Conservation (phyloP, 2,329 filamentous ascomycete genomes). For the Colletotrichum viniferum region DNA sequence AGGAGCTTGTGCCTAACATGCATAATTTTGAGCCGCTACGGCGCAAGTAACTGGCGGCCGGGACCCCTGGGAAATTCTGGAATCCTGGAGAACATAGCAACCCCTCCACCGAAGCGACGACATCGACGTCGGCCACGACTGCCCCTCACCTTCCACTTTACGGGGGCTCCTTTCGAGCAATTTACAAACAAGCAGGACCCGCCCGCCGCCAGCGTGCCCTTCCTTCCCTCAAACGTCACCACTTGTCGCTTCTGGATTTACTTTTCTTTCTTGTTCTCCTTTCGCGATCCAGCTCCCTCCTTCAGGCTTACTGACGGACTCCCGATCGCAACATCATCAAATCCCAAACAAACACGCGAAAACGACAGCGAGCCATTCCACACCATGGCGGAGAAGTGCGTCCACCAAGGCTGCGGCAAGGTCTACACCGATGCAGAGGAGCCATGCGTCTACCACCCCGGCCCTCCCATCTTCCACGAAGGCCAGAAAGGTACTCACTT, state of each 20-base stretch:
- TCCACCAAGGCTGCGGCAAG: constrained; percentile 96
- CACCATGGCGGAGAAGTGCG: constrained; percentile 81
- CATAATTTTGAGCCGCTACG: constrained; percentile 19
- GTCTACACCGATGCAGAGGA: constrained; percentile 81
- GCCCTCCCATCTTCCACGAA: constrained; percentile 94
- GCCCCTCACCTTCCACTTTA: constrained; percentile 7
- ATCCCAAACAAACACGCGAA: neutral
- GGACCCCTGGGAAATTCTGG: constrained; percentile 23
- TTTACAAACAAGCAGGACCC: neutral
- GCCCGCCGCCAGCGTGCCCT: neutral
- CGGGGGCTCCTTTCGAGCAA: neutral
- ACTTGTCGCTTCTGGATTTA: neutral
- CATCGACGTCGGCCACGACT: constrained; percentile 1
- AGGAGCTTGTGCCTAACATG: constrained; percentile 8
- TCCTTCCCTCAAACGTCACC: constrained; percentile 4
- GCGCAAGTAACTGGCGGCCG: neutral
- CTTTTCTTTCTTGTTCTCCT: neutral
- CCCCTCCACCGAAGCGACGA: constrained; percentile 17
- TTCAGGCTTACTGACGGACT: neutral
- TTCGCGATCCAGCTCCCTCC: neutral
- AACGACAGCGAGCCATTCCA: constrained; percentile 15
- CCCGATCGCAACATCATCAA: neutral
- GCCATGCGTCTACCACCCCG: constrained; percentile 89
- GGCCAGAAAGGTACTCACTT: constrained; percentile 84
- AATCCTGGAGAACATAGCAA: constrained; percentile 24